phyloP scores from a whole-genome alignment of 805 yeast genomes.

The Metschnikowia orientalis region DNA sequence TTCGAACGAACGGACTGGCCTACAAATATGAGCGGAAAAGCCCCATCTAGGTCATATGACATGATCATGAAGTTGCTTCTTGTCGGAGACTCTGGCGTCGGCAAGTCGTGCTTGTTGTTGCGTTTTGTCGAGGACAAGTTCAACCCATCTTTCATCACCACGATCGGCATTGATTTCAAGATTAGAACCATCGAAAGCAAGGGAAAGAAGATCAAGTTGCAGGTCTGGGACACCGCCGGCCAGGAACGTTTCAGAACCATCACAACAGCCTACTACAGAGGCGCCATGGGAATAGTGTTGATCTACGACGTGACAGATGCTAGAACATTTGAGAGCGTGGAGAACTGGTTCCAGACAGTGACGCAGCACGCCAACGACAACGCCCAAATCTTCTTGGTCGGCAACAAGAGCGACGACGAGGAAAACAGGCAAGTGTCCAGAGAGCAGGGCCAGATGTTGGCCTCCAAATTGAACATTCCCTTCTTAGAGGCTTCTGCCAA shows the following conservation, averaged over 20 bases:
- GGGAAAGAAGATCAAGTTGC: conserved; percentile 89
- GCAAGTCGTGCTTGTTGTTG: conserved; percentile 82
- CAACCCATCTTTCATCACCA: conserved; percentile 93
- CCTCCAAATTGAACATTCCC: conserved; percentile 80
- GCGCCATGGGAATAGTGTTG: conserved; percentile 82
- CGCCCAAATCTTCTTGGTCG: conserved; percentile 90
- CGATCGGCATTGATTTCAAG: conserved; percentile 97
- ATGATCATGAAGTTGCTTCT: conserved; percentile 86
- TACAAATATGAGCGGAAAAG: conserved; percentile 56
- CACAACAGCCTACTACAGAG: conserved; percentile 88
- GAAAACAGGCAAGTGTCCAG: conserved; percentile 80
- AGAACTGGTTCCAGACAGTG: conserved; percentile 93
- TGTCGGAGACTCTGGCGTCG: conserved; percentile 90
- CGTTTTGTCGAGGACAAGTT: conserved; percentile 96
- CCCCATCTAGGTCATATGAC: conserved; percentile 73
- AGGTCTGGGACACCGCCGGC: conserved; percentile 98
- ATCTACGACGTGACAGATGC: conserved; percentile 86
- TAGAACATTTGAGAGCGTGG: conserved; percentile 86
- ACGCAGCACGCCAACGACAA: conserved; percentile 96
- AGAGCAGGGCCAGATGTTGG: conserved; percentile 88
- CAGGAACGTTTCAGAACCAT: conserved; percentile 93
- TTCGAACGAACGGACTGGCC: too few species aligned
- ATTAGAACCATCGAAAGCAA: conserved; percentile 92
- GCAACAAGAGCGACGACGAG: conserved; percentile 91
- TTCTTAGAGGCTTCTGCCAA: conserved; percentile 97